Conservation (phyloP, 371 early-diverging fungal genomes). For the Thermomucor indicae-seudaticae region DNA sequence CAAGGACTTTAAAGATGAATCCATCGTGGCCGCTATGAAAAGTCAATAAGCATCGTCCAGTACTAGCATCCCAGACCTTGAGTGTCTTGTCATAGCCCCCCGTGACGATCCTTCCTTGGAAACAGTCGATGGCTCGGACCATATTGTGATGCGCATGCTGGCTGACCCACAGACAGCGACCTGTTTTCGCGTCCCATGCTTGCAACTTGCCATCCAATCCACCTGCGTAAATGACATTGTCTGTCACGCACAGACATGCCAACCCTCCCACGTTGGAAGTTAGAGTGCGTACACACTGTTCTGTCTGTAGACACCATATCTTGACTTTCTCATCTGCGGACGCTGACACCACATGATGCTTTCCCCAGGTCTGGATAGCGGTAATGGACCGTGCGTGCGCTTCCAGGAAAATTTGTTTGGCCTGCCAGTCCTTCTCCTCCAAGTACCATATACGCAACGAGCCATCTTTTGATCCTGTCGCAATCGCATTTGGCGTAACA, state of each 20-base stretch:
- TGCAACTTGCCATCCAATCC: conserved; percentile 84
- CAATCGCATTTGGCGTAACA: conserved; percentile 59
- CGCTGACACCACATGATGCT: conserved; percentile 73
- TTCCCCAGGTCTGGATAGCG: conserved; percentile 64
- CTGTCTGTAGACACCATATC: conserved; percentile 79
- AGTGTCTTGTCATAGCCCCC: conserved; percentile 89
- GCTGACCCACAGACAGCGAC: conserved; percentile 56
- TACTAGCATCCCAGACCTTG: conserved; percentile 87
- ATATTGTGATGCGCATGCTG: conserved; percentile 84
- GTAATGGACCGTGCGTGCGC: conserved; percentile 91
- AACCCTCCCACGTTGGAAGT: conserved; percentile 72
- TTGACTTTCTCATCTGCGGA: conserved; percentile 85
- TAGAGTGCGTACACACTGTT: conserved; percentile 58
- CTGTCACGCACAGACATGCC: conserved; percentile 88
- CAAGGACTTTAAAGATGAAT: conserved; percentile 92
- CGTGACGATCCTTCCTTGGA: conserved; percentile 44
- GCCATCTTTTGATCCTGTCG: conserved; percentile 80
- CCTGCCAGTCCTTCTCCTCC: conserved; percentile 50
- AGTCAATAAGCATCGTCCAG: conserved; percentile 43
- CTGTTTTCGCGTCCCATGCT: conserved; percentile 88
- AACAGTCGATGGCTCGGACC: conserved; percentile 84
- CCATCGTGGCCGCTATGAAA: conserved; percentile 73
- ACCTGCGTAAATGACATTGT: conserved; percentile 83
- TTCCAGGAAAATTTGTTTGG: conserved; percentile 58
- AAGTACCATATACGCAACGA: conserved; percentile 42